Evolutionary conservation across 2,329 filamentous ascomycete species (phyloP), one percentile per base, ranked within the genome.

Genomic region (Septoria petroselini): DNA sequence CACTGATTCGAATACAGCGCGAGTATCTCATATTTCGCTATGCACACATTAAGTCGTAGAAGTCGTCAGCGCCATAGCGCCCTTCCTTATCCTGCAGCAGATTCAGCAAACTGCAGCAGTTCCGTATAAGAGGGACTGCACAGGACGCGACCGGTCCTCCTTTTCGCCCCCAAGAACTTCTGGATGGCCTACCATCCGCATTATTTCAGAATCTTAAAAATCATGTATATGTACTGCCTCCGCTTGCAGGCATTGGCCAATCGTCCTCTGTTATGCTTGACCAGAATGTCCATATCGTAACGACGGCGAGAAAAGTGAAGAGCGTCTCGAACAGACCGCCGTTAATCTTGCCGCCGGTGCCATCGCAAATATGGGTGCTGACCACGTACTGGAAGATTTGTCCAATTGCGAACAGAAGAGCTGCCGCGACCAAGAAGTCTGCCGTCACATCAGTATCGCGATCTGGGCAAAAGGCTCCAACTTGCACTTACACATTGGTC

Each of bases 261-360:
- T 96, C 91, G 65, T 98, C 93, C 72, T 98, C 93, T 12, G 93
- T 98, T 63, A 98, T 98, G 73, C 90, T 96, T 39, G 90, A 95
- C 93, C 93, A 98, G 76, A 98, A 98, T 50, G 88, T 71, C 91
- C 93, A 98, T 58, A 96, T 73, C 71, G 82, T 82, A 14, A 88
- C 77, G 3, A 98, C 89, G 0, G 91, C 79, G 9, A 91, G 73
- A 1, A 96, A 76, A 0, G 91, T 97, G 73, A 98, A 97, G 5
- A 97, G 74, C 0, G 91, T 95, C 70, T 96, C 82, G 69, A 98
- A 98, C 1, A 98, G 72, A 4, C 91, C 83, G 41, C 93, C 93
- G 66, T 98, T 91, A 65, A 98, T 94, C 69, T 87, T 90, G 58
- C 90, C 89, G 34, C 76, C 66, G 0, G 90, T 88, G 37, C 88